Conservation (phyloP, 345 rosid genomes). For the Syzygium aromaticum region DNA sequence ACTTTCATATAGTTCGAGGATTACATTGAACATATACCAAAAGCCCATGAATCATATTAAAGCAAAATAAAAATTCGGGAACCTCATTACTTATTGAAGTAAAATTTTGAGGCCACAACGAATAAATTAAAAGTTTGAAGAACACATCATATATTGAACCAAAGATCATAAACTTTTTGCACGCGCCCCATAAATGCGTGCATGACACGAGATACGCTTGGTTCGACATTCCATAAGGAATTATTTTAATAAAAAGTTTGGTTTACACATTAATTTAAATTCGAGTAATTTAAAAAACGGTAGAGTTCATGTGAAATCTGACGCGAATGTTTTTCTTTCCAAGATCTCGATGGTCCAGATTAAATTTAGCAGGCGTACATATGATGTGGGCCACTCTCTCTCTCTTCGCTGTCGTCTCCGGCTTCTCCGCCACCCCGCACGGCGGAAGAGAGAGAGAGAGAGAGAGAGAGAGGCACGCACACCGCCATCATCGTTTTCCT, state of each 20-base stretch:
- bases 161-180: too few relatives aligned
- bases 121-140: rapidly evolving
- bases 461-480: too few relatives aligned
- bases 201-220: too few relatives aligned
- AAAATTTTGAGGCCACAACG: rapidly evolving
- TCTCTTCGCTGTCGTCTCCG: not conserved
- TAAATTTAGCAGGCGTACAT: not conserved
- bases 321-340: not conserved
- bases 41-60: too few relatives aligned
- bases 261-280: not conserved
- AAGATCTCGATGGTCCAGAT: not conserved
- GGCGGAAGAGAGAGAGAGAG: too few relatives aligned
- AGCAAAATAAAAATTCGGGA: too few relatives aligned
- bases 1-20: rapidly evolving
- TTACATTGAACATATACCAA: not conserved
- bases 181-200: too few relatives aligned
- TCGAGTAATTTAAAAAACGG: not conserved
- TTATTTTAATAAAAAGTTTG: not conserved
- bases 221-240: not conserved
- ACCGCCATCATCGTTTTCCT: not conserved
- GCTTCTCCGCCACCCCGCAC: too few relatives aligned
- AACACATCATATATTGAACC: rapidly evolving
- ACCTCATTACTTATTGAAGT: rapidly evolving
- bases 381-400: not conserved
- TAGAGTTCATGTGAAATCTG: not conserved